These are phyloP conservation scores for Dioscorea alata DNA, from an alignment of 106 monocot genomes.

Conservation along the genomic window DNA sequence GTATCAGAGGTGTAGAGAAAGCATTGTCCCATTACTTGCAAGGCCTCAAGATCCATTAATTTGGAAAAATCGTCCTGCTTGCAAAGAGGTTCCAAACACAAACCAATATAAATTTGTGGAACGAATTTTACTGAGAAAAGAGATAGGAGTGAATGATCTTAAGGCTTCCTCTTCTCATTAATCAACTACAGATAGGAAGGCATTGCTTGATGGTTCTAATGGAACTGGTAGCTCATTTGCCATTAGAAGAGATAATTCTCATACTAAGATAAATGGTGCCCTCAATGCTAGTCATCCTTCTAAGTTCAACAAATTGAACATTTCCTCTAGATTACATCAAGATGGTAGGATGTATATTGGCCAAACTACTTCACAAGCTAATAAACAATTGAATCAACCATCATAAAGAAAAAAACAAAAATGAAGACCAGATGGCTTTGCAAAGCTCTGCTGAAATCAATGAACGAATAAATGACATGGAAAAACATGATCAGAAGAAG, in stretches of 20 bases:
- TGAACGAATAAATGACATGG: too few relatives aligned
- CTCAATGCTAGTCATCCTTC: too few relatives aligned
- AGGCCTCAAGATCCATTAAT: constrained; percentile 74
- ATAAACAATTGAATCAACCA: constrained; percentile 13
- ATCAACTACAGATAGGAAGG: constrained; percentile 24
- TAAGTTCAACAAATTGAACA: constrained; percentile 22
- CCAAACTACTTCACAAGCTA: constrained; percentile 13
- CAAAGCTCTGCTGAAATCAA: too few relatives aligned
- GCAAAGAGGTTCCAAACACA: constrained; percentile 53
- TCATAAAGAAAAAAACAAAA: constrained; percentile 15
- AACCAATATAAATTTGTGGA: constrained; percentile 50
- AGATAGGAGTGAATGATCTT: constrained; percentile 35
- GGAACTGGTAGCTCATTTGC: constrained; percentile 11
- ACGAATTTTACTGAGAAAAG: constrained; percentile 48
- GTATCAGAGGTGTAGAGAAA: constrained; percentile 61
- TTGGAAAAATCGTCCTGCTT: constrained; percentile 77
- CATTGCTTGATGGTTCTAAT: constrained; percentile 17
- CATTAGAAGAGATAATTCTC: constrained; percentile 14
- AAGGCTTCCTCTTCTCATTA: constrained; percentile 36
- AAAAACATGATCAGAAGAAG: too few relatives aligned
- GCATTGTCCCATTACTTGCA: constrained; percentile 49
- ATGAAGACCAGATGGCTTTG: constrained; percentile 5
- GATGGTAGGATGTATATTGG: constrained; percentile 8
- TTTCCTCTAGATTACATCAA: constrained; percentile 14
- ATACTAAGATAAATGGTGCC: constrained; percentile 12